These are phyloP conservation scores for Rhododendron williamsianum DNA, from an alignment of 148 eudicot species.

Conservation along the genomic window DNA sequence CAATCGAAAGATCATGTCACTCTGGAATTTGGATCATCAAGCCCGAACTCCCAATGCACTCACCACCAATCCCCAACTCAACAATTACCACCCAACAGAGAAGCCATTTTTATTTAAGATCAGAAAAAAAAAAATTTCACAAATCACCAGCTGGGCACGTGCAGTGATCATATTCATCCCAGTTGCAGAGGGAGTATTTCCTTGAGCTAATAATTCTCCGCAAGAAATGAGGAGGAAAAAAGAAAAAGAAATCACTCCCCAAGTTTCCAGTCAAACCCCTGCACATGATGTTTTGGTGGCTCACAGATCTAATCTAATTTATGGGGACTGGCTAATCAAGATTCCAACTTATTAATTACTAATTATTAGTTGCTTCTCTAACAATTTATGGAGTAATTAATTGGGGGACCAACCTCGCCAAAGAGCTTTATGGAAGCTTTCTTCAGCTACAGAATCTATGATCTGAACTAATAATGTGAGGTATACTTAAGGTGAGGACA, in stretches of 20 bases:
- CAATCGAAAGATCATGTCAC: background rate
- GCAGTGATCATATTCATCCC: background rate
- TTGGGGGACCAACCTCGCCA: background rate
- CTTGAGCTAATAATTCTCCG: background rate
- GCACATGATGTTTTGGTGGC: conserved; percentile 10
- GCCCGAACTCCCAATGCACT: background rate
- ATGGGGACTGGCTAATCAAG: background rate
- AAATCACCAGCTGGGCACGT: background rate
- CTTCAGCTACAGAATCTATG: background rate
- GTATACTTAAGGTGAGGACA: background rate
- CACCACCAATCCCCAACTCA: background rate
- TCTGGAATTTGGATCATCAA: background rate
- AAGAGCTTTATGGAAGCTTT: background rate
- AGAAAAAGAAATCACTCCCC: background rate
- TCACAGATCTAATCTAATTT: background rate
- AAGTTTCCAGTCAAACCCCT: conserved; percentile 6
- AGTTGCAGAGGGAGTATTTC: background rate
- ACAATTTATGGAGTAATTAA: background rate
- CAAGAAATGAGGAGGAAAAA: background rate
- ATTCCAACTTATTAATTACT: background rate
- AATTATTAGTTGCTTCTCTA: background rate
- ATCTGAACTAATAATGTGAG: background rate
- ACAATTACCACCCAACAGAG: background rate
- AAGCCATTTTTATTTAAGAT: background rate
- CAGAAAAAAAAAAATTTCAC: background rate